phyloP scores from a whole-genome alignment of 139 green algal species.

The Haematococcus sp. region DNA sequence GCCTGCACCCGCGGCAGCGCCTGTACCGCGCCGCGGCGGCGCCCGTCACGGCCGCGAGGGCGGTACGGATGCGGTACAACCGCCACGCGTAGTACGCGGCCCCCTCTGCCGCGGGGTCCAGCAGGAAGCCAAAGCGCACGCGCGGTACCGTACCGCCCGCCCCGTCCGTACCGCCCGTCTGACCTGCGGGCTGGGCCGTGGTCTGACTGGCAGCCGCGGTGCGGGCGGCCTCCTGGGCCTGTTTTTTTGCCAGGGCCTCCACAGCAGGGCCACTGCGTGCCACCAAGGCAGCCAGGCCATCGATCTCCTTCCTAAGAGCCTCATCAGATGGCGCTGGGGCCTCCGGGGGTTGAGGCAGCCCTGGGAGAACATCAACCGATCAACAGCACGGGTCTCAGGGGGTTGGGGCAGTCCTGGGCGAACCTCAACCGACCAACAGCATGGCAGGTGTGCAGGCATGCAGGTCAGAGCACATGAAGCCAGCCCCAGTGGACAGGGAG shows the following conservation, averaged over 20 bases:
- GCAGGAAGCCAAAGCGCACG: conserved; percentile 10
- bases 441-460: too few relatives aligned
- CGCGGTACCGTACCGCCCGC: neutral
- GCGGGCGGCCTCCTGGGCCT: conserved; percentile 29
- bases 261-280: conserved; percentile 80
- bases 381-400: too few relatives aligned
- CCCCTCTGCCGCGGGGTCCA: conserved; percentile 33
- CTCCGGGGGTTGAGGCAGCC: conserved; percentile 21
- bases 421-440: too few relatives aligned
- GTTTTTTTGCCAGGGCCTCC: conserved; percentile 74
- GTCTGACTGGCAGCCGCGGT: conserved; percentile 11
- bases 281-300: conserved; percentile 72
- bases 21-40: conserved; percentile 2
- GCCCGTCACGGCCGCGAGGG: neutral
- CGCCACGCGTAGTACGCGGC: conserved; percentile 76
- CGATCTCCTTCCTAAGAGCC: conserved; percentile 57
- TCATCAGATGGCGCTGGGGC: conserved; percentile 47
- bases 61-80: conserved; percentile 40
- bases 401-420: too few relatives aligned
- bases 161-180: neutral
- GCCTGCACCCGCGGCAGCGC: neutral
- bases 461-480: too few relatives aligned
- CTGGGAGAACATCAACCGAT: too few relatives aligned
- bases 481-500: too few relatives aligned
- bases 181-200: too few relatives aligned